Evolutionary conservation across 2,329 filamentous ascomycete genomes (phyloP).

Genomic region (Dothiorella sarmentorum): DNA sequence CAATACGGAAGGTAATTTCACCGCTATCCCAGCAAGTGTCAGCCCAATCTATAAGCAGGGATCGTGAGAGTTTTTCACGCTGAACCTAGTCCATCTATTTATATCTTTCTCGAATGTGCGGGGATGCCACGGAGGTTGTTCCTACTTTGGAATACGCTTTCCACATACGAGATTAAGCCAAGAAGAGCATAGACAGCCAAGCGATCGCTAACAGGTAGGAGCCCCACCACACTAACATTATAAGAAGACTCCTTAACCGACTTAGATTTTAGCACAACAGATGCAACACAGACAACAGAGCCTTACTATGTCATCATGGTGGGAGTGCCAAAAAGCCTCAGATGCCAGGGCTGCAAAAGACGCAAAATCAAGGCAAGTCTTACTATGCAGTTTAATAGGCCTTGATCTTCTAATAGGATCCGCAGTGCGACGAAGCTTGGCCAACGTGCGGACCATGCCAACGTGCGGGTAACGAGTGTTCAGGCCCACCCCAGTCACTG

Average conservation of each 20-base stretch:
- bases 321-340: not conserved
- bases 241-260: not conserved
- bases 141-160: too few relatives aligned
- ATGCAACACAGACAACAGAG: not conserved
- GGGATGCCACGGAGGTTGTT: too few relatives aligned
- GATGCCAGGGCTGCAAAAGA: not conserved
- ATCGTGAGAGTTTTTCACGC: too few relatives aligned
- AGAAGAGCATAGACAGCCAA: too few relatives aligned
- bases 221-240: not conserved
- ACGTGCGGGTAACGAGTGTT: not conserved
- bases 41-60: too few relatives aligned
- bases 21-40: too few relatives aligned
- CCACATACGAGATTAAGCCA: too few relatives aligned
- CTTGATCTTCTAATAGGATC: not conserved
- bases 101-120: too few relatives aligned
- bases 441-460: not conserved
- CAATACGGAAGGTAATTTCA: too few relatives aligned
- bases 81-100: too few relatives aligned
- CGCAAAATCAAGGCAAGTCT: not conserved
- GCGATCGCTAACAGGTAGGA: not conserved
- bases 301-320: not conserved
- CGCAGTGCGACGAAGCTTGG: not conserved
- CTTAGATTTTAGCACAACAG: not conserved
- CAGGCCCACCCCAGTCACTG: not conserved
- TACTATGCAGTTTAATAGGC: not conserved